Percentiles rank a stretch among this genome's conserved stretches.
These are phyloP conservation scores for Tricharina praecox DNA, from an alignment of 495 filamentous ascomycete species.

Conservation along the genomic window DNA sequence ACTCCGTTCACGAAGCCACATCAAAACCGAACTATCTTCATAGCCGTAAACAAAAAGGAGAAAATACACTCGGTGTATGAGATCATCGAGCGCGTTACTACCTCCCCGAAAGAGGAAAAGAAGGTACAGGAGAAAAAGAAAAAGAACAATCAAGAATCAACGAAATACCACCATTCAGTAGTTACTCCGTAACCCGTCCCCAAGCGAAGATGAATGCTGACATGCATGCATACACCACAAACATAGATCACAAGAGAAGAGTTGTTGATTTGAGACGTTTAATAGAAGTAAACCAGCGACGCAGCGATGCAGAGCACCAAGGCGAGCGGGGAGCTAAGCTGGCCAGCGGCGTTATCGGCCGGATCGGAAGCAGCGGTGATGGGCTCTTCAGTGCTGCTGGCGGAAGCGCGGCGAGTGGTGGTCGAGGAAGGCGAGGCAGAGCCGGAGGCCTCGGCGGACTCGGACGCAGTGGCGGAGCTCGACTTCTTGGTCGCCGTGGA, in stretches of 20 bases:
- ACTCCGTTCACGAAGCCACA: background rate
- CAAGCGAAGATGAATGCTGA: background rate
- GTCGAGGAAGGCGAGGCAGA: background rate
- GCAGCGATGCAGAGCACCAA: background rate
- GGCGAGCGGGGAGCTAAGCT: background rate
- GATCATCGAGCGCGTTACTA: too few relatives aligned
- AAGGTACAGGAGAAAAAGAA: background rate
- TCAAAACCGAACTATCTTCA: background rate
- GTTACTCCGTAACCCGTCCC: background rate
- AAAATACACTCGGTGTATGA: too few relatives aligned
- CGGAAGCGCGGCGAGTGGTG: background rate
- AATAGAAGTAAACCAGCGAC: background rate
- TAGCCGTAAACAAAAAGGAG: background rate
- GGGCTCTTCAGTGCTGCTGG: background rate
- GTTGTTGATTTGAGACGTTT: background rate
- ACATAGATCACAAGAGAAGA: background rate
- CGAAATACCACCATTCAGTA: background rate
- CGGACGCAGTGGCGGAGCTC: conserved; percentile 2
- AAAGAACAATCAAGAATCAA: background rate
- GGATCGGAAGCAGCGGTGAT: background rate
- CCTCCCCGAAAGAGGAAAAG: background rate
- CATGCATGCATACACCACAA: background rate
- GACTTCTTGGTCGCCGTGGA: background rate
- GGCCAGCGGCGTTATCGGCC: background rate
- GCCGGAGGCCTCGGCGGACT: background rate